These are phyloP conservation scores for Talaromyces sp. DNA, from an alignment of 2,329 filamentous ascomycete genomes.

Conservation along the genomic window DNA sequence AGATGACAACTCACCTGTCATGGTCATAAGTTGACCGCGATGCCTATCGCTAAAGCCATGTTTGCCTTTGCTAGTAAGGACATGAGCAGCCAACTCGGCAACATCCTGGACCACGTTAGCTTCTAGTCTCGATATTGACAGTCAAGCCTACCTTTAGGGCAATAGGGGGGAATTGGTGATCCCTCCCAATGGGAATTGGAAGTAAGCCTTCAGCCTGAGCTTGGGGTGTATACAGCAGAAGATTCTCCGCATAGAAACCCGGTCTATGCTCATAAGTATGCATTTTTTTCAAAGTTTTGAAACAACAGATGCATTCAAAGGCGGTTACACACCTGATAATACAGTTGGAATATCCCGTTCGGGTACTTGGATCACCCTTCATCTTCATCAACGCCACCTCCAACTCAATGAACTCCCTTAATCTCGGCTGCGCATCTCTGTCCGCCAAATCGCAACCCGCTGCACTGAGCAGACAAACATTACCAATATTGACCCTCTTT, in stretches of 20 bases:
- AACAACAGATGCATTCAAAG: not conserved
- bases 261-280: constrained; percentile 31
- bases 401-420: constrained; percentile 53
- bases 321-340: constrained; percentile 43
- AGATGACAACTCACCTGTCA: constrained; percentile 39
- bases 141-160: constrained; percentile 42
- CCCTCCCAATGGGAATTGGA: constrained; percentile 47
- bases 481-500: constrained; percentile 45
- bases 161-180: constrained; percentile 51
- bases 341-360: constrained; percentile 44
- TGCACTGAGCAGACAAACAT: constrained; percentile 49
- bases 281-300: too few species aligned
- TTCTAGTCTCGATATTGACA: not conserved
- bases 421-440: constrained; percentile 45
- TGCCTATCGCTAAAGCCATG: constrained; percentile 51
- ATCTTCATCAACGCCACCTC: constrained; percentile 42
- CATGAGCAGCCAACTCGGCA: constrained; percentile 48
- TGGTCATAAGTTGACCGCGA: constrained; percentile 52
- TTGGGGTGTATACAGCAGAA: constrained; percentile 48
- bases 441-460: constrained; percentile 52
- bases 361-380: constrained; percentile 44
- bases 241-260: constrained; percentile 52
- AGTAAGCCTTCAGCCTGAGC: constrained; percentile 45
- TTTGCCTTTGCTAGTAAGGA: constrained; percentile 47
- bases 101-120: constrained; percentile 37